Evolutionary conservation across 805 yeast species (phyloP).

Genomic region (Candida ponderosae): DNA sequence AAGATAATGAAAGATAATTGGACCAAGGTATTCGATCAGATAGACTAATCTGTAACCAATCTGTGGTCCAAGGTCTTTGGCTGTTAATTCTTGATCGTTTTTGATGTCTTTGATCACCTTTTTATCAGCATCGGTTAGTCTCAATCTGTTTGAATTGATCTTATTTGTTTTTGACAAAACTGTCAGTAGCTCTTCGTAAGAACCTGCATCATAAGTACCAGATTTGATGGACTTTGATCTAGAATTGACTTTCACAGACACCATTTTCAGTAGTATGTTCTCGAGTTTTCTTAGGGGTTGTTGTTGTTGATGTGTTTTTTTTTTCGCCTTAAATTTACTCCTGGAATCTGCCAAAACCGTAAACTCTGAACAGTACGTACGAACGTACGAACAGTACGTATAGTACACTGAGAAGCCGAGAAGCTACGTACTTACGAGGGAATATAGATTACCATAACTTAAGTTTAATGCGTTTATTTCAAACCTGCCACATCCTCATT

Average conservation of each 20-base stretch:
- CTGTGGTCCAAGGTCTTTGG: slow-evolving; percentile 91
- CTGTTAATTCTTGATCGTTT: slow-evolving; percentile 36
- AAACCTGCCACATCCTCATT: no score
- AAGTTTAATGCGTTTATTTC: no score
- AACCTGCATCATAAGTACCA: slow-evolving; percentile 1
- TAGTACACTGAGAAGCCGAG: no score
- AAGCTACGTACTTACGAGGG: no score
- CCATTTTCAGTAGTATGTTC: neutral
- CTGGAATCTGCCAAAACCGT: no score
- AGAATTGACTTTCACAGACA: neutral
- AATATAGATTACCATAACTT: no score
- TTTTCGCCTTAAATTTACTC: no score
- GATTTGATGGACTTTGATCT: neutral
- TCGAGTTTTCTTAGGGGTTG: no score
- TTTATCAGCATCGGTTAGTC: slow-evolving; percentile 39
- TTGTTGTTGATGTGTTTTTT: neutral
- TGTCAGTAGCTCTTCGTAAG: slow-evolving; percentile 33
- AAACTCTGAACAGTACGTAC: no score
- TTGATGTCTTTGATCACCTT: slow-evolving; percentile 20
- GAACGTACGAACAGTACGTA: no score
- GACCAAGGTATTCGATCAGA: slow-evolving; percentile 83
- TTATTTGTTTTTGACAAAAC: slow-evolving; percentile 37
- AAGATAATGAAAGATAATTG: slow-evolving; percentile 70
- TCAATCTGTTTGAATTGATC: slow-evolving; percentile 43
- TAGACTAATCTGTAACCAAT: slow-evolving; percentile 90